phyloP scores from a whole-genome alignment of 2,329 filamentous ascomycete species.

The Talaromyces atroroseus region DNA sequence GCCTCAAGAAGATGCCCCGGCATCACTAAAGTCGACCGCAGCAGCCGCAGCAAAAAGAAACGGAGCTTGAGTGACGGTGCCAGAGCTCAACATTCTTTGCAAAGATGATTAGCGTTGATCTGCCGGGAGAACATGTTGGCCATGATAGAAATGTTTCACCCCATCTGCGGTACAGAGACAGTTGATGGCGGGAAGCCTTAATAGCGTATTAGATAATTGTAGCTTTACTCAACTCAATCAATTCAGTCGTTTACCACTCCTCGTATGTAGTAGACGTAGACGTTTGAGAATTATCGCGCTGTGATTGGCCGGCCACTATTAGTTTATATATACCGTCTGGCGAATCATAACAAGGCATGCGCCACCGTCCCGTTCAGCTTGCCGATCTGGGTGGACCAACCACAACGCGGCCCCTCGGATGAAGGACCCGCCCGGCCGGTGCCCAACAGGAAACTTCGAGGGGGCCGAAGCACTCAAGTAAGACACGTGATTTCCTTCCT shows the following conservation, averaged over 20 bases:
- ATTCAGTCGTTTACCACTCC: not conserved
- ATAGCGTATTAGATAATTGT: not conserved
- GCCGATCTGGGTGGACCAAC: not conserved
- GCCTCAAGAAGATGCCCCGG: constrained; percentile 68
- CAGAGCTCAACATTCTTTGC: not conserved
- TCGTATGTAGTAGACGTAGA: not conserved
- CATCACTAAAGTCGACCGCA: constrained; percentile 61
- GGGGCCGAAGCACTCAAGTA: not conserved
- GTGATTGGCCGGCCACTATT: not conserved
- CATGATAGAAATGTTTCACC: not conserved
- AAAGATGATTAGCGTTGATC: not conserved
- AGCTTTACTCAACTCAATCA: not conserved
- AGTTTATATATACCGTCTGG: not conserved
- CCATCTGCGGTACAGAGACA: no score
- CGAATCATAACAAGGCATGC: not conserved
- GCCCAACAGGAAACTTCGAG: not conserved
- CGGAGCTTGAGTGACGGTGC: not conserved
- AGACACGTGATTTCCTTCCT: not conserved
- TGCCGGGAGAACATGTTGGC: not conserved
- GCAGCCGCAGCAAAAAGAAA: constrained; percentile 18
- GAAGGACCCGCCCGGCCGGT: not conserved
- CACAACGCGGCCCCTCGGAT: not conserved
- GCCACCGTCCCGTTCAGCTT: not conserved
- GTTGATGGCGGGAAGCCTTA: no score
- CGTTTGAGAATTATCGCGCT: not conserved